phyloP scores from a whole-genome alignment of 306 rosid genomes.

The Inga oerstediana region DNA sequence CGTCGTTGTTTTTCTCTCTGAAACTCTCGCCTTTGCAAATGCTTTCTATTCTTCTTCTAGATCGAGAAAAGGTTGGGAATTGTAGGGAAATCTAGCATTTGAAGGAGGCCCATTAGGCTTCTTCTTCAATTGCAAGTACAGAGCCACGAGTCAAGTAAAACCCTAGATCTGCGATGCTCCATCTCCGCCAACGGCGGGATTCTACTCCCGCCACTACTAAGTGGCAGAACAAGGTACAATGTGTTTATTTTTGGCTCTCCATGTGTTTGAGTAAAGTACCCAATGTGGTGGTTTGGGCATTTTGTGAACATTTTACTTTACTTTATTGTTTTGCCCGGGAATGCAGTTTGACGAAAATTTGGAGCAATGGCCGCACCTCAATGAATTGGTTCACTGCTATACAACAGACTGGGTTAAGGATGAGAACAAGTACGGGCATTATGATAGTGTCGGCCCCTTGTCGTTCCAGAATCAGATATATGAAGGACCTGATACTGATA shows the following conservation, averaged over 20 bases:
- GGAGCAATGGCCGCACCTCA: conserved; percentile 99
- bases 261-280: conserved; percentile 2
- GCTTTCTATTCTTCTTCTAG: conserved; percentile 49
- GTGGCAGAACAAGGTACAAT: conserved; percentile 90
- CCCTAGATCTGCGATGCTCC: conserved; percentile 97
- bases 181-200: conserved; percentile 95
- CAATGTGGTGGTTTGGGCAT: neutral
- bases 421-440: conserved; percentile 94
- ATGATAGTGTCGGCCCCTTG: conserved; percentile 65
- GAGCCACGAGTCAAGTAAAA: conserved; percentile 27
- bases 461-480: conserved; percentile 87
- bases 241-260: conserved; percentile 13
- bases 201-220: conserved; percentile 76
- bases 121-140: conserved; percentile 18
- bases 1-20: neutral
- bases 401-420: conserved; percentile 96
- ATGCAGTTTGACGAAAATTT: conserved; percentile 87
- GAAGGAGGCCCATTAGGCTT: neutral
- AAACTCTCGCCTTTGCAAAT: conserved; percentile 7
- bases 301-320: neutral
- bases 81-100: conserved; percentile 14
- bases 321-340: neutral
- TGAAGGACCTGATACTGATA: conserved; percentile 98
- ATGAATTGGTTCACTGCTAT: conserved; percentile 92
- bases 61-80: conserved; percentile 68